Conservation (phyloP, 1,284 basidiomycete species). For the Irpex rosettiformis region DNA sequence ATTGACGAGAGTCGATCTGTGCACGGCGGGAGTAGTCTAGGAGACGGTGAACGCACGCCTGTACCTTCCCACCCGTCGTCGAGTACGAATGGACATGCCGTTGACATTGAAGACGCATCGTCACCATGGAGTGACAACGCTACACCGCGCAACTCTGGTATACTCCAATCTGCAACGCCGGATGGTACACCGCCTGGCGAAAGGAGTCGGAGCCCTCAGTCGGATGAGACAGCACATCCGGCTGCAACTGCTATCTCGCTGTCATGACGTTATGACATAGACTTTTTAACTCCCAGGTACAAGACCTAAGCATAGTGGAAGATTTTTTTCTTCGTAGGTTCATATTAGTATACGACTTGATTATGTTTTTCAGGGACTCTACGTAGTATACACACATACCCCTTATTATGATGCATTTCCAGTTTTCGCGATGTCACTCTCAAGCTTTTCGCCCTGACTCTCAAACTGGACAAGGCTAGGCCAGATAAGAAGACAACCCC, state of each 20-base stretch:
- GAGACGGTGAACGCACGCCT: conserved; percentile 18
- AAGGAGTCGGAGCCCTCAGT: conserved; percentile 15
- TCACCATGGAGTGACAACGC: conserved; percentile 9
- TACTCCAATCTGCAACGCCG: conserved; percentile 4
- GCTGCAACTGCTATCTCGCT: conserved; percentile 8
- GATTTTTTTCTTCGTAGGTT: not conserved
- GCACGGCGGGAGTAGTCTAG: conserved; percentile 23
- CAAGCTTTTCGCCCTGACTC: no score
- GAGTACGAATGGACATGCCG: conserved; percentile 5
- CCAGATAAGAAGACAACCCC: no score
- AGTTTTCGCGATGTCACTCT: no score
- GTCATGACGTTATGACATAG: not conserved
- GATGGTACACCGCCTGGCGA: conserved; percentile 12
- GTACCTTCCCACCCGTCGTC: not conserved
- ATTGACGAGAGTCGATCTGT: conserved; percentile 53
- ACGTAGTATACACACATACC: no score
- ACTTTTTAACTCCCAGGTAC: not conserved
- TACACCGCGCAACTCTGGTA: conserved; percentile 14
- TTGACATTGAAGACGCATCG: conserved; percentile 1
- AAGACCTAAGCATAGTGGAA: no score
- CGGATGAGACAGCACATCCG: conserved; percentile 13
- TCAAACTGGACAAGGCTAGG: no score
- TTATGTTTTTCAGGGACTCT: not conserved
- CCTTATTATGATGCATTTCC: no score
- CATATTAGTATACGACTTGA: not conserved